Percentiles rank a stretch among this genome's conserved stretches.
Conservation (phyloP, 352 stramenopile species). For the Pythium rhizo-oryzae region DNA sequence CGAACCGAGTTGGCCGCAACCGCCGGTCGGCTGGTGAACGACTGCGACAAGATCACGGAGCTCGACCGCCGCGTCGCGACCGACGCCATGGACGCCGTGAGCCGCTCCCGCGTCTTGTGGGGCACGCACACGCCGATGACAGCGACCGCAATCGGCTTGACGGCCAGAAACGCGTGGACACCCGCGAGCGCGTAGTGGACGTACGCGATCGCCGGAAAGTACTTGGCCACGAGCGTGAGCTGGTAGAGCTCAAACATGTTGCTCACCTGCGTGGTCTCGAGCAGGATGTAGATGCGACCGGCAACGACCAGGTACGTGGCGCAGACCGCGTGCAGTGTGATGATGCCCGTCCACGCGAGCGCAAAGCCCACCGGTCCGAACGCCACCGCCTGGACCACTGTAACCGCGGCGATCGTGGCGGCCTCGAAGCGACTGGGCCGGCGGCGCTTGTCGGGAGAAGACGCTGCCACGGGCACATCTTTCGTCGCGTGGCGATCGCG, state of each 20-base stretch:
- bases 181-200: not conserved
- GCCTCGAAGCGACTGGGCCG: not conserved
- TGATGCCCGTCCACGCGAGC: not conserved
- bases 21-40: not conserved
- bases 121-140: not conserved
- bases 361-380: not conserved
- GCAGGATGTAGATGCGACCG: not conserved
- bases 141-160: not conserved
- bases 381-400: not conserved
- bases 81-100: too few species aligned
- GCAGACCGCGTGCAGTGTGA: not conserved
- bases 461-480: too few species aligned
- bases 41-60: too few species aligned
- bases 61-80: too few species aligned
- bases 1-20: not conserved
- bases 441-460: too few species aligned
- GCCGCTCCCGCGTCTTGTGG: not conserved
- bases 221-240: not conserved
- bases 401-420: too few species aligned
- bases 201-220: not conserved
- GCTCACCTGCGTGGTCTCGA: not conserved
- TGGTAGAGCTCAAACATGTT: not conserved
- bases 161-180: not conserved
- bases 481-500: too few species aligned
- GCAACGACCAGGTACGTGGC: not conserved